Evolutionary conservation across 768 basidiomycete genomes (phyloP).

Genomic region (Macrolepiota albuminosa): DNA sequence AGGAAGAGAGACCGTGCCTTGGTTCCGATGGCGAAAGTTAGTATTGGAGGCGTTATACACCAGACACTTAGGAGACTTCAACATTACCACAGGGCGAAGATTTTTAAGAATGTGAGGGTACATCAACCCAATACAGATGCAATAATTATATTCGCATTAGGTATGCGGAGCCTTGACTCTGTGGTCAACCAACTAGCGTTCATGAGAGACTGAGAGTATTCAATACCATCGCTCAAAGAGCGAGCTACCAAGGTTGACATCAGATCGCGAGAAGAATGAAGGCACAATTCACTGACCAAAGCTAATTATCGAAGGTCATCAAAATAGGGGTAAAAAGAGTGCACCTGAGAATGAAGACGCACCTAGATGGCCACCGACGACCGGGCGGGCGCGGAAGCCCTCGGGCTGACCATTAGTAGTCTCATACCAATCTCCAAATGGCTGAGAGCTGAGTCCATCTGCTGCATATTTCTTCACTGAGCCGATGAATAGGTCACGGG

Average conservation of each 20-base stretch:
- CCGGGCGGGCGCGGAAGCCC: slow-evolving; percentile 54
- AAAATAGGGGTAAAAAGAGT: neutral
- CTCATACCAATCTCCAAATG: slow-evolving; percentile 53
- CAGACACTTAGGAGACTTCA: no score
- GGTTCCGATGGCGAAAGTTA: no score
- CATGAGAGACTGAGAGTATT: neutral
- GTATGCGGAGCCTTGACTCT: neutral
- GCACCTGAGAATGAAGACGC: neutral
- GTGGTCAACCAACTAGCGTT: neutral
- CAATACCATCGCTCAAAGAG: neutral
- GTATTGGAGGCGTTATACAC: no score
- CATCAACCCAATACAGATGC: no score
- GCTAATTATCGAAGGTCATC: neutral
- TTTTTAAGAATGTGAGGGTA: neutral
- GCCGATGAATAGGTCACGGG: slow-evolving; percentile 47
- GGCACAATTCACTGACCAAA: slow-evolving; percentile 4
- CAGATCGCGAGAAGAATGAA: neutral
- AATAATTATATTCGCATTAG: neutral
- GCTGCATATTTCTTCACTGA: slow-evolving; percentile 47
- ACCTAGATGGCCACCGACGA: slow-evolving; percentile 58
- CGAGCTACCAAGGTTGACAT: slow-evolving; percentile 2
- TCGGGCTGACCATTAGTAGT: slow-evolving; percentile 42
- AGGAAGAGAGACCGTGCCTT: no score
- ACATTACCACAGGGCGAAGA: neutral
- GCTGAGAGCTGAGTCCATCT: slow-evolving; percentile 36